These are phyloP conservation scores for Saccharomycopsis olivae DNA, from an alignment of 805 yeast species.

Conservation along the genomic window DNA sequence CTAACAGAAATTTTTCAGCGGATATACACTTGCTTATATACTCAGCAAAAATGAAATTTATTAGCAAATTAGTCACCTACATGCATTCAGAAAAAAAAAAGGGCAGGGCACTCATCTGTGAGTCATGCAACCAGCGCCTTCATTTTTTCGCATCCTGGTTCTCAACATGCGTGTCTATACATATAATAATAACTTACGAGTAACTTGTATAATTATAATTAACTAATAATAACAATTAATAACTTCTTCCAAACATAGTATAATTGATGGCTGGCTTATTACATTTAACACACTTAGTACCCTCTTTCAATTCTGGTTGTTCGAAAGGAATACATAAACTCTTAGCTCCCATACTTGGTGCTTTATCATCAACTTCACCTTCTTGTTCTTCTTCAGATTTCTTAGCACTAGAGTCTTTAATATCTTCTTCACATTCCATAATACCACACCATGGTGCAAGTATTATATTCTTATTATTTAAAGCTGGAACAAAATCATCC, in stretches of 20 bases:
- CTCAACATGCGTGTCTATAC: no score
- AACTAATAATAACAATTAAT: no score
- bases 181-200: no score
- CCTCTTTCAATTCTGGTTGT: slow-evolving; percentile 72
- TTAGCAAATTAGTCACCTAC: no score
- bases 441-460: slow-evolving; percentile 97
- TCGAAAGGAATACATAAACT: slow-evolving; percentile 92
- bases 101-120: no score
- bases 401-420: slow-evolving; percentile 77
- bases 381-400: slow-evolving; percentile 65
- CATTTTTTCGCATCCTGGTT: no score
- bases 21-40: no score
- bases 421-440: slow-evolving; percentile 90
- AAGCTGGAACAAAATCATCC: slow-evolving; percentile 86
- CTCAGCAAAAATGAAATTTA: no score
- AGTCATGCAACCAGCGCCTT: no score
- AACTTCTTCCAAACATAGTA: slow-evolving; percentile 96
- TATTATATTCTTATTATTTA: slow-evolving; percentile 84
- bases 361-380: slow-evolving; percentile 84
- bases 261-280: slow-evolving; percentile 63
- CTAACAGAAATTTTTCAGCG: background rate
- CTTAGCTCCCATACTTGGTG: slow-evolving; percentile 99
- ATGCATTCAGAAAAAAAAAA: no score
- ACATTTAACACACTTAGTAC: slow-evolving; percentile 84
- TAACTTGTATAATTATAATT: no score